Percentiles rank a stretch among this genome's conserved stretches.
These are phyloP conservation scores for Bipolaris oryzae DNA, from an alignment of 2,329 filamentous ascomycete species.

Conservation along the genomic window DNA sequence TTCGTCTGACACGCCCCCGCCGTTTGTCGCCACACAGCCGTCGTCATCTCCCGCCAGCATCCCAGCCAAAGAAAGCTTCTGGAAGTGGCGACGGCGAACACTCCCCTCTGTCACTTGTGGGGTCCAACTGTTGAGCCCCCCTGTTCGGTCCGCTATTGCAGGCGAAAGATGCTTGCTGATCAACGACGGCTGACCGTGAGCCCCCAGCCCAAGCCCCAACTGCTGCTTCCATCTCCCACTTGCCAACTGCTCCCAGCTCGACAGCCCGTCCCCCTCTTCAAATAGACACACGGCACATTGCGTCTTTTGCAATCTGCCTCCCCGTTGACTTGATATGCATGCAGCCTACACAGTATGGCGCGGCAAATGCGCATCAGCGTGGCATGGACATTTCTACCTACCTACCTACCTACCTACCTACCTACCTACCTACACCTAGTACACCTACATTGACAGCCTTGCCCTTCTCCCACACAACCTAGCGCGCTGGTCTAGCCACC, in stretches of 20 bases:
- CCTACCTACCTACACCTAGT: no score
- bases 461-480: neutral
- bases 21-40: constrained; percentile 16
- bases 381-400: neutral
- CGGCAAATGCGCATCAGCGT: no score
- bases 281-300: neutral
- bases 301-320: neutral
- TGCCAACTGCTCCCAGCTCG: no score
- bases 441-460: no score
- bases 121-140: constrained; percentile 5
- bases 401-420: no score
- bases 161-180: constrained; percentile 13
- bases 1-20: neutral
- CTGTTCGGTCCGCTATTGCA: constrained; percentile 20
- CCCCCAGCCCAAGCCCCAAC: neutral
- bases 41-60: constrained; percentile 23
- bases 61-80: constrained; percentile 22
- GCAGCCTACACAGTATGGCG: no score
- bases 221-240: no score
- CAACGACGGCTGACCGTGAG: constrained; percentile 9
- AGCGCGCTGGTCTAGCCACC: constrained; percentile 1
- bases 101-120: constrained; percentile 12
- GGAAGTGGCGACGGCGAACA: constrained; percentile 17
- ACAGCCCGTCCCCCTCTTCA: no score
- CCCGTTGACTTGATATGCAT: neutral